Percentiles rank a stretch among this genome's conserved stretches.
Evolutionary conservation across 2,329 filamentous ascomycete species (phyloP).

Genomic region (Pleurostoma richardsiae): DNA sequence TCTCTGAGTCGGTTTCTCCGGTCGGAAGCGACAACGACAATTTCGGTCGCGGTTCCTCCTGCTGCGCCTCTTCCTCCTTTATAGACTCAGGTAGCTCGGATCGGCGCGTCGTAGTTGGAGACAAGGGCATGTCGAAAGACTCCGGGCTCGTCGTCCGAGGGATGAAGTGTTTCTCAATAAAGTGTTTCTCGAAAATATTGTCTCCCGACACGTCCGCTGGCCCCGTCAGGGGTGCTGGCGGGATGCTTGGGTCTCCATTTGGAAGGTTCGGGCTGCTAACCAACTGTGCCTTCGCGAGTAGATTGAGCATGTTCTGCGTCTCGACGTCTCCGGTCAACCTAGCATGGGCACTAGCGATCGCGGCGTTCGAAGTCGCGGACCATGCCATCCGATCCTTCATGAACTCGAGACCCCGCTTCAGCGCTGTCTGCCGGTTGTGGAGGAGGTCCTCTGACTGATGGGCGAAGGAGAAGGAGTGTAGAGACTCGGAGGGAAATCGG

Average conservation of each 20-base stretch:
- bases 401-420: slow-evolving; percentile 93
- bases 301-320: slow-evolving; percentile 84
- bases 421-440: slow-evolving; percentile 84
- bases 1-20: slow-evolving; percentile 33
- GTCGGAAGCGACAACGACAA: neutral
- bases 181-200: slow-evolving; percentile 83
- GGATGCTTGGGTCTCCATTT: slow-evolving; percentile 34
- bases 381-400: slow-evolving; percentile 90
- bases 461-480: slow-evolving; percentile 97
- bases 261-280: slow-evolving; percentile 63
- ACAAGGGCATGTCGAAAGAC: slow-evolving; percentile 28
- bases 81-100: slow-evolving; percentile 7
- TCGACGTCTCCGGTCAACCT: slow-evolving; percentile 78
- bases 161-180: slow-evolving; percentile 60
- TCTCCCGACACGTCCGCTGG: slow-evolving; percentile 67
- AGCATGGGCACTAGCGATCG: slow-evolving; percentile 77
- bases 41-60: slow-evolving; percentile 1
- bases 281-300: slow-evolving; percentile 76
- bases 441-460: slow-evolving; percentile 91
- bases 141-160: slow-evolving; percentile 48
- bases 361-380: slow-evolving; percentile 64
- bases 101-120: slow-evolving; percentile 20
- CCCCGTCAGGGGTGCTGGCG: slow-evolving; percentile 68
- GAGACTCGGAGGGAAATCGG: slow-evolving; percentile 88
- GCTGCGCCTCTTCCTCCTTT: slow-evolving; percentile 1